Evolutionary conservation across 2,329 filamentous ascomycete genomes (phyloP).

Genomic region (Cryphonectria nitschkei): DNA sequence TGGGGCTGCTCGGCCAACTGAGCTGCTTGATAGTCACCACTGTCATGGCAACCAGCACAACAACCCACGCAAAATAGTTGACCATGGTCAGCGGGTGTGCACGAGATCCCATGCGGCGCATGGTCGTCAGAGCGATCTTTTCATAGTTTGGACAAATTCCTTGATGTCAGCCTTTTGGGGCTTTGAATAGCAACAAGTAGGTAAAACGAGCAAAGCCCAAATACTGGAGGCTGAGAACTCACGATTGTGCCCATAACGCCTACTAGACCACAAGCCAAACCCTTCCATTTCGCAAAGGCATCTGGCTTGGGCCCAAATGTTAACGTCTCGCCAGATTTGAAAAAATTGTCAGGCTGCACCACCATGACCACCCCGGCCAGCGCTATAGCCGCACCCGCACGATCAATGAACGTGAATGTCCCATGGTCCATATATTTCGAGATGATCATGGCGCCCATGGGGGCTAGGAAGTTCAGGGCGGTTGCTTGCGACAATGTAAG

Average conservation of each 20-base stretch:
- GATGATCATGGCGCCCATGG: constrained; percentile 76
- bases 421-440: constrained; percentile 77
- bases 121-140: constrained; percentile 30
- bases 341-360: constrained; percentile 60
- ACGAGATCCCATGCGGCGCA: constrained; percentile 30
- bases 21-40: constrained; percentile 46
- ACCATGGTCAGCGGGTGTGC: constrained; percentile 22
- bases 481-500: constrained; percentile 85
- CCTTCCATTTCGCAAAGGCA: constrained; percentile 12
- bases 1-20: constrained; percentile 43
- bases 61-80: constrained; percentile 27
- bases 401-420: constrained; percentile 77
- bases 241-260: constrained; percentile 22
- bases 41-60: constrained; percentile 13
- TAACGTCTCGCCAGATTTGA: constrained; percentile 35
- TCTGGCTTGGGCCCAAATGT: constrained; percentile 46
- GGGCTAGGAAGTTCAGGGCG: constrained; percentile 85
- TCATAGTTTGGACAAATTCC: neutral
- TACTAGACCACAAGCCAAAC: constrained; percentile 14
- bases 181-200: too few relatives aligned
- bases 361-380: constrained; percentile 82
- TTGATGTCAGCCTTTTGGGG: neutral
- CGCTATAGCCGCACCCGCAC: constrained; percentile 75
- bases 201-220: neutral
- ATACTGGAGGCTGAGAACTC: neutral